phyloP scores from a whole-genome alignment of 1,284 basidiomycete species.

The Farysia itapuensis region DNA sequence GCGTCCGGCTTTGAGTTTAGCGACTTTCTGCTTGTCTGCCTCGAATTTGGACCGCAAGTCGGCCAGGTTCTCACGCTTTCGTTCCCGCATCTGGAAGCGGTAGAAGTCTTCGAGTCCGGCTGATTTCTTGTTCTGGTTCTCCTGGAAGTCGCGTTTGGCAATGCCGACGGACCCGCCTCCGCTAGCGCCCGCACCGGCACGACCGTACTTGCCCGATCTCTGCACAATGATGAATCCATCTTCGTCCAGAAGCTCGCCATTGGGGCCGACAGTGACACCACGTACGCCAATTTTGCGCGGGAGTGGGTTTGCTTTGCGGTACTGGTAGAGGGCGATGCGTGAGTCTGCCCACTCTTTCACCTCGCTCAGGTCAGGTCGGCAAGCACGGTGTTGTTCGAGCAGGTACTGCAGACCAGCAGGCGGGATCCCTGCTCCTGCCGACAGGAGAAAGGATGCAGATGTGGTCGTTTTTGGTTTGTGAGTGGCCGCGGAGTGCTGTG shows the following conservation, averaged over 20 bases:
- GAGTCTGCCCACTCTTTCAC: slow-evolving; percentile 44
- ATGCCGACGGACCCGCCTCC: slow-evolving; percentile 26
- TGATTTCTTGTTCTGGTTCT: slow-evolving; percentile 45
- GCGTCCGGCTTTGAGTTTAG: slow-evolving; percentile 45
- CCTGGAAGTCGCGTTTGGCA: slow-evolving; percentile 10
- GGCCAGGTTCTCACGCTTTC: slow-evolving; percentile 52
- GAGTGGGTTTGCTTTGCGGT: slow-evolving; percentile 44
- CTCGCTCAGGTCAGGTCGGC: slow-evolving; percentile 27
- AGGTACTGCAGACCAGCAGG: slow-evolving; percentile 39
- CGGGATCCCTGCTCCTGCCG: slow-evolving; percentile 10
- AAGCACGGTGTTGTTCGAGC: slow-evolving; percentile 21
- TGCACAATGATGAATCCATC: slow-evolving; percentile 59
- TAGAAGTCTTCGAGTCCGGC: slow-evolving; percentile 54
- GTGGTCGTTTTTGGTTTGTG: slow-evolving; percentile 2
- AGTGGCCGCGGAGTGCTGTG: not conserved
- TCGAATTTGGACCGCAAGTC: slow-evolving; percentile 53
- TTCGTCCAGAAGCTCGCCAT: slow-evolving; percentile 54
- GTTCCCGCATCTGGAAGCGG: slow-evolving; percentile 54
- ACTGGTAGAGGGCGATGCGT: slow-evolving; percentile 39
- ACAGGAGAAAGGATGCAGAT: slow-evolving; percentile 9
- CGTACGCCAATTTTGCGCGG: slow-evolving; percentile 44
- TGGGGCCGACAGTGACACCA: slow-evolving; percentile 47
- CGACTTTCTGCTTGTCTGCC: slow-evolving; percentile 50
- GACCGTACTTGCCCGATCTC: slow-evolving; percentile 50
- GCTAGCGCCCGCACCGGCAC: slow-evolving; percentile 16